These are phyloP conservation scores for Aspergillus persii DNA, from an alignment of 2,329 filamentous ascomycete genomes.

Conservation along the genomic window DNA sequence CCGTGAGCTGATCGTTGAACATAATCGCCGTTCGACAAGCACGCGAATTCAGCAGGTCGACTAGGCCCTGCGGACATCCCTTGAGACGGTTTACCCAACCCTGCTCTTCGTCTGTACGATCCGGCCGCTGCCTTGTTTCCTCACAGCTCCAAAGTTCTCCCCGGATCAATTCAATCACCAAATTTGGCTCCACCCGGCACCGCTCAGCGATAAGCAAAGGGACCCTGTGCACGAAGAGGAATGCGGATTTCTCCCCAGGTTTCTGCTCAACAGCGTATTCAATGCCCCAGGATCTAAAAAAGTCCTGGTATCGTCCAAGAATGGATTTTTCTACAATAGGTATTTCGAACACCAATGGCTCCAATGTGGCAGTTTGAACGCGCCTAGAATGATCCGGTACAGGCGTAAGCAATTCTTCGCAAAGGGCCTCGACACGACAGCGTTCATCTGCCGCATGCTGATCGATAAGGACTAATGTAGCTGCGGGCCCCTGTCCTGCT, in stretches of 20 bases:
- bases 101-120: not conserved
- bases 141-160: constrained; percentile 68
- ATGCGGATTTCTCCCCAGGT: constrained; percentile 7
- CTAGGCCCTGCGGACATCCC: constrained; percentile 69
- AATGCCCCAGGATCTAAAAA: constrained; percentile 75
- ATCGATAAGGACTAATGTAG: constrained; percentile 72
- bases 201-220: constrained; percentile 73
- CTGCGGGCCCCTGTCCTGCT: not conserved
- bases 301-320: constrained; percentile 52
- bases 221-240: constrained; percentile 56
- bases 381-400: not conserved
- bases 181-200: constrained; percentile 67
- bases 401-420: constrained; percentile 52
- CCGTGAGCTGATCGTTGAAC: constrained; percentile 47
- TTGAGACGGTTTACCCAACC: constrained; percentile 63
- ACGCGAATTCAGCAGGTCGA: constrained; percentile 59
- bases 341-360: constrained; percentile 64
- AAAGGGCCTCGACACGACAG: constrained; percentile 71
- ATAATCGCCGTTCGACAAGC: constrained; percentile 51
- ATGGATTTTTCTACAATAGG: constrained; percentile 58
- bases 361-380: constrained; percentile 27
- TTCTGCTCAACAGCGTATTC: constrained; percentile 51
- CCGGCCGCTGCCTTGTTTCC: constrained; percentile 38
- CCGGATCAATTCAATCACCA: constrained; percentile 73
- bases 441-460: constrained; percentile 96